Evolutionary conservation across 2,329 filamentous ascomycete species (phyloP).

Genomic region (Fusarium liriodendri): DNA sequence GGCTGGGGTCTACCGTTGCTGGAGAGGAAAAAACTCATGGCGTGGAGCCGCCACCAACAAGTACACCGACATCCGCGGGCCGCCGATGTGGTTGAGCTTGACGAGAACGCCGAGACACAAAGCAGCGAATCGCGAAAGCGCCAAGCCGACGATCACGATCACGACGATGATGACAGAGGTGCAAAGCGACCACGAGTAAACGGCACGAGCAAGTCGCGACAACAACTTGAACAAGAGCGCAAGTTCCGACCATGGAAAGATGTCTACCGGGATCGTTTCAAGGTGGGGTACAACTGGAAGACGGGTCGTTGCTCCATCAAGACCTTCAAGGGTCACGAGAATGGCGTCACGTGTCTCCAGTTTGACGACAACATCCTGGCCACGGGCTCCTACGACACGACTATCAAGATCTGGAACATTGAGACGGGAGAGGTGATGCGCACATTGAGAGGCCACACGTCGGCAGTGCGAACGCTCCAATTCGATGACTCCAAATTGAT

Average conservation of each 20-base stretch:
- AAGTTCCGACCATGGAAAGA: slow-evolving; percentile 87
- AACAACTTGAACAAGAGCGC: slow-evolving; percentile 56
- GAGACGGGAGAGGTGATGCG: slow-evolving; percentile 87
- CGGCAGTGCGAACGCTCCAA: slow-evolving; percentile 87
- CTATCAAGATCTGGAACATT: slow-evolving; percentile 96
- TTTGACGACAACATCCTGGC: slow-evolving; percentile 91
- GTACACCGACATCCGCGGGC: slow-evolving; percentile 56
- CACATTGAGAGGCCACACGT: slow-evolving; percentile 85
- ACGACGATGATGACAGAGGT: slow-evolving; percentile 36
- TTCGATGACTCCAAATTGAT: slow-evolving; percentile 94
- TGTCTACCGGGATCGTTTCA: slow-evolving; percentile 94
- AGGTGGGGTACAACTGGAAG: slow-evolving; percentile 97
- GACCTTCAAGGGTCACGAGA: slow-evolving; percentile 85
- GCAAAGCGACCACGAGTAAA: slow-evolving; percentile 50
- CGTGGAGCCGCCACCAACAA: slow-evolving; percentile 88
- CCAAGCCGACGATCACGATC: slow-evolving; percentile 44
- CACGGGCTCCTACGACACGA: slow-evolving; percentile 94
- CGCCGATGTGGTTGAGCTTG: slow-evolving; percentile 39
- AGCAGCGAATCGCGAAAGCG: slow-evolving; percentile 50
- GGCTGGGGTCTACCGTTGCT: slow-evolving; percentile 93
- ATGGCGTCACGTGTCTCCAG: slow-evolving; percentile 69
- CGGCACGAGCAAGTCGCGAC: slow-evolving; percentile 41
- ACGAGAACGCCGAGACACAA: slow-evolving; percentile 35
- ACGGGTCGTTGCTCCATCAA: slow-evolving; percentile 89
- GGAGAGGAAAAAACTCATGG: slow-evolving; percentile 87